phyloP scores from a whole-genome alignment of 768 basidiomycete genomes.

The Collybia mongolica region DNA sequence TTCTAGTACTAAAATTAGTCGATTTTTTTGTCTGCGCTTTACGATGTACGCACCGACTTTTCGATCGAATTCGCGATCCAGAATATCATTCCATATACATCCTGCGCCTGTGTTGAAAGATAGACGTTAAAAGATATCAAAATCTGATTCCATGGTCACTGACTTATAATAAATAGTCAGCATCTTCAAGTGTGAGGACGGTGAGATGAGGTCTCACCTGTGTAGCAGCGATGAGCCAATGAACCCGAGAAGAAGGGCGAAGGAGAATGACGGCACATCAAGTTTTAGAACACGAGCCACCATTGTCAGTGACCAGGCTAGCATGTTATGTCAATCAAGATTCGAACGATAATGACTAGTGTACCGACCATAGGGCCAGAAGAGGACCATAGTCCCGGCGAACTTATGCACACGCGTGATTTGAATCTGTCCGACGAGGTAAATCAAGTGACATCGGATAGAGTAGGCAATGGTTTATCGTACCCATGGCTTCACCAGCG shows the following conservation, averaged over 20 bases:
- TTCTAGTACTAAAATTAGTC: constrained; percentile 15
- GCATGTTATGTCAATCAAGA: not conserved
- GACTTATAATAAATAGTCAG: constrained; percentile 4
- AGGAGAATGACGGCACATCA: constrained; percentile 6
- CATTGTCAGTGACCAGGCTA: constrained; percentile 18
- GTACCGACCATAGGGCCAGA: constrained; percentile 17
- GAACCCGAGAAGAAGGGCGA: constrained; percentile 11
- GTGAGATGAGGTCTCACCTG: constrained; percentile 8
- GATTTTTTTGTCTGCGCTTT: not conserved
- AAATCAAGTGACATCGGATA: not conserved
- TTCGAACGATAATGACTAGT: not conserved
- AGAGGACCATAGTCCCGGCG: constrained; percentile 18
- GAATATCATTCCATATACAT: constrained; percentile 24
- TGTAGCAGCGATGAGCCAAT: constrained; percentile 15
- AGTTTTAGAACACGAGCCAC: constrained; percentile 13
- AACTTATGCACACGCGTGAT: constrained; percentile 17
- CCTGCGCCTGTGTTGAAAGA: constrained; percentile 10
- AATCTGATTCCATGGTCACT: not conserved
- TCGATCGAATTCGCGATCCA: constrained; percentile 28
- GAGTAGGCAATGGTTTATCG: not conserved
- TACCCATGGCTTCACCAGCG: constrained; percentile 16
- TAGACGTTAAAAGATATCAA: not conserved
- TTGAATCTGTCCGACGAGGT: not conserved
- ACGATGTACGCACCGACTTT: constrained; percentile 30
- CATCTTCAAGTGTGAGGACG: not conserved